A percentile compares a stretch with the other conserved stretches of the same genome.
Conservation (phyloP, 202 grass and related monocot genomes). For the Hordeum pubiflorum region DNA sequence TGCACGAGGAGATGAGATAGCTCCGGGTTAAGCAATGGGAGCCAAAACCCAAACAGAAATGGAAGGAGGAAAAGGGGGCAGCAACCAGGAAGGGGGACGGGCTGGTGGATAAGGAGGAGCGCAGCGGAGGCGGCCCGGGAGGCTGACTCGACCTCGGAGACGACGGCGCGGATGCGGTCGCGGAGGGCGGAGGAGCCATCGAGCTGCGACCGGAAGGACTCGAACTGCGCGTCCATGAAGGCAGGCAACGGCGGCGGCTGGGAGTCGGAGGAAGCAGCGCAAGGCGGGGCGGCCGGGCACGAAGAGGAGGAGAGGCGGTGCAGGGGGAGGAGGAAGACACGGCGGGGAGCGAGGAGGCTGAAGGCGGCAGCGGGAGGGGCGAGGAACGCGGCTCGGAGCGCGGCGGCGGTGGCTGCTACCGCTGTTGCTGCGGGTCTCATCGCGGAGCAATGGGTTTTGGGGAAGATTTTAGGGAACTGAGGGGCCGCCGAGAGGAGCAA, state of each 20-base stretch:
- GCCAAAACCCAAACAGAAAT: constrained; percentile 10
- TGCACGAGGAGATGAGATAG: constrained; percentile 10
- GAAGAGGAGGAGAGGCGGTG: constrained; percentile 6
- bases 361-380: not conserved
- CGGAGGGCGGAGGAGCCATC: constrained; percentile 46
- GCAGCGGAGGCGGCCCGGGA: constrained; percentile 50
- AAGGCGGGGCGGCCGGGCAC: not conserved
- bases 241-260: constrained; percentile 10
- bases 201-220: constrained; percentile 55
- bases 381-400: constrained; percentile 17
- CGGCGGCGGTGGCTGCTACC: constrained; percentile 28
- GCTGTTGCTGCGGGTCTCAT: constrained; percentile 32
- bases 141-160: constrained; percentile 49
- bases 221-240: constrained; percentile 70
- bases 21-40: not conserved
- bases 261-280: constrained; percentile 4
- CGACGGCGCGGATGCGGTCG: constrained; percentile 44
- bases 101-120: constrained; percentile 72
- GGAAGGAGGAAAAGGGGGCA: not conserved
- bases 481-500: not conserved
- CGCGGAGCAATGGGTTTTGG: constrained; percentile 23
- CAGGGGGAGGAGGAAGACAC: not conserved
- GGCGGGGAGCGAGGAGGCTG: not conserved
- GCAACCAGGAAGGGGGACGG: constrained; percentile 46
- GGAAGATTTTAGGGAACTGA: constrained; percentile 22